Base-by-base conservation (phyloP, 2,329 filamentous ascomycete genomes). In the Sporothrix schenckii region DNA sequence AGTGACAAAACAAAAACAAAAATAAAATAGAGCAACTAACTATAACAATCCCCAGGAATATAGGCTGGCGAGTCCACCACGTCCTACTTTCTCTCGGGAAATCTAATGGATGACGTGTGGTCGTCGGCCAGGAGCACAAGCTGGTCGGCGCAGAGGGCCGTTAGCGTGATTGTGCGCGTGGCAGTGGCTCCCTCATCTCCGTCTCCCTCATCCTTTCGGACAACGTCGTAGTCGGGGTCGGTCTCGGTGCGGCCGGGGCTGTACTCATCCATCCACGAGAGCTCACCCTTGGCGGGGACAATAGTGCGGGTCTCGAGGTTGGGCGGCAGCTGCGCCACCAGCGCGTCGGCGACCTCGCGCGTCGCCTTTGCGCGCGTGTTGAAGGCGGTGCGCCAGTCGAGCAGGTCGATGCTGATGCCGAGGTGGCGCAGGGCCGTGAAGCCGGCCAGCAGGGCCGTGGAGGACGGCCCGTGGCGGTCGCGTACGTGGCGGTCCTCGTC, bases 321-420 rank as follows among this genome's bases (percentile, higher is more conserved):
- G 16, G 54, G 54, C 54, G 30, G 54, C 30, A 58, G 54, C 16
- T 39, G 27, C 16, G 16, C 30, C 4, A 58, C 30, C 5, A 39
- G 19, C 14, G 16, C 30, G 27, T 58, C 30, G 30, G 27, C 54
- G 14, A 34, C 54, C 2, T 4, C 10, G 30, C 54, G 54, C 7
- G 27, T 39, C 7, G 14, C 30, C 16, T n/a, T 5, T 14, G 24
- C 5, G 53, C 24, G 27, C 27, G 2, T 58, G 54, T 30, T 27
- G 54, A 39, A 16, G 5, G 54, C 54, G 27, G 16, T 39, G 54
- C 54, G 54, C 54, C 54, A 58, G 54, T 58, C 54, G 5, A 58
- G 30, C 27, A n/a, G 54, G 27, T 58, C 54, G 54, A 58, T 41
- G 19, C 34, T 2, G 14, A 41, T 11, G 34, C 3, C 3, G 10